Evolutionary conservation across 257 asterid species (phyloP), one percentile per base, ranked within the genome.

Genomic region (Salvia miltiorrhiza): DNA sequence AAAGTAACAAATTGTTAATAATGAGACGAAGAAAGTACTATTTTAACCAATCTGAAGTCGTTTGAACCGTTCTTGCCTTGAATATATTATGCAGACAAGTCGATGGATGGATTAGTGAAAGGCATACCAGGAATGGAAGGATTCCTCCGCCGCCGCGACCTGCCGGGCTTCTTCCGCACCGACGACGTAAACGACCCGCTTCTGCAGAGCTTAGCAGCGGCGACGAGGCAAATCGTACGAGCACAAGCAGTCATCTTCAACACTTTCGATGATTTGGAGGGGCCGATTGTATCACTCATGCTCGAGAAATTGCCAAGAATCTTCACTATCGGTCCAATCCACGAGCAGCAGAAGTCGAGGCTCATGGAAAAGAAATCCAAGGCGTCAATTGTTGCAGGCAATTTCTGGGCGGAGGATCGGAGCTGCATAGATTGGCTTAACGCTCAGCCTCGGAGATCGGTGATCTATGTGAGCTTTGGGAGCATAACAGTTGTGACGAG

Each of bases 301-400:
- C 80, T 62, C 5, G 64, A 62, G 19, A 24, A 78, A 2, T 73
- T 79, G 40, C 90, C 88, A 3, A 76, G 80, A 16, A 63, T 82
- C 35, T 89, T 83, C 47, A 77, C 86, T 9, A 24, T 86, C 0
- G 96, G 96, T 16, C 96, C 96, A 0, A 84, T 89, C 41, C 91
- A 89, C 41, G 32, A 82, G 0, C 90, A 80, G 59, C 30, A 82
- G 6, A 83, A 75, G 65, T 7, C 82, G 3, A 7, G 75, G 54
- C 53, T 72, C 0, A 54, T 65, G 0, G 1, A 20, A 60, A 28
- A 67, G 56, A n/a, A 1, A 43, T 47, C 14, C 56, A 20, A 23
- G 32, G 14, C 20, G 66, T 41, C 48, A 9, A 40, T 50, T 7
- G 20, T 61, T 16, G 65, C 81, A 6, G 80, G 49, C 16, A 82